Base-by-base conservation (phyloP, 768 basidiomycete genomes). In the Mycena vulgaris region DNA sequence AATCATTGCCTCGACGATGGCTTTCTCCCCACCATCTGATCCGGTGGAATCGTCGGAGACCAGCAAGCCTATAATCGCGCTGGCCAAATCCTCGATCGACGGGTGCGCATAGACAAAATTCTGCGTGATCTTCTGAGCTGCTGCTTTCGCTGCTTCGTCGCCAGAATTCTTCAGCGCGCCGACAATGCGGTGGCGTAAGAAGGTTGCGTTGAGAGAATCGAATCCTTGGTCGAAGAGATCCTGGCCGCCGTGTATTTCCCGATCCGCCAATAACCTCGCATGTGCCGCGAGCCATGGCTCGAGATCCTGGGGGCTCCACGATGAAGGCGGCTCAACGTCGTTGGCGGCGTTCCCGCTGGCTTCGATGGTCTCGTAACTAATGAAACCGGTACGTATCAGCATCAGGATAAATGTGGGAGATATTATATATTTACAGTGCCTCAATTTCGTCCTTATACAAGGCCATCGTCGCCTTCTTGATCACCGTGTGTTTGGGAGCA, bases 401-500 rank as follows among this genome's bases (percentile, higher is more conserved):
- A 13, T 23, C 31, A 45, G 30, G 8, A 23, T 19, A 19, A n/a
- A 14, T 10, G 11, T 17, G 10, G n/a, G 27, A 13, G 6, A 2
- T 27, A n/a, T 9, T 5, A 17, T 21, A 4, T 5, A 71, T 80
- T 68, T 76, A 89, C 82, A 89, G 47, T 5, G 23, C 25, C 14
- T 25, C 47, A 5, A 48, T 48, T 9, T 52, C 30, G 2, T 52
- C 30, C 17, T 52, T 21, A 17, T 52, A 52, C 23, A 52, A 21
- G 23, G 30, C 51, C 6, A 52, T 28, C 27, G 80, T 78, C 6
- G 77, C 81, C 55, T 80, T 80, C 58, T 81, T 81, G 14, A 73
- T 77, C 9, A 83, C 76, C 0, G 82, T 83, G 9, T 82, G 82
- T 72, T 87, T 87, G 0, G 77, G 77, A 0, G 82, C 75, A n/a